A percentile compares a stretch with the other conserved stretches of the same genome.
Evolutionary conservation across 495 filamentous ascomycete genomes (phyloP).

Genomic region (Xylaria longipes): DNA sequence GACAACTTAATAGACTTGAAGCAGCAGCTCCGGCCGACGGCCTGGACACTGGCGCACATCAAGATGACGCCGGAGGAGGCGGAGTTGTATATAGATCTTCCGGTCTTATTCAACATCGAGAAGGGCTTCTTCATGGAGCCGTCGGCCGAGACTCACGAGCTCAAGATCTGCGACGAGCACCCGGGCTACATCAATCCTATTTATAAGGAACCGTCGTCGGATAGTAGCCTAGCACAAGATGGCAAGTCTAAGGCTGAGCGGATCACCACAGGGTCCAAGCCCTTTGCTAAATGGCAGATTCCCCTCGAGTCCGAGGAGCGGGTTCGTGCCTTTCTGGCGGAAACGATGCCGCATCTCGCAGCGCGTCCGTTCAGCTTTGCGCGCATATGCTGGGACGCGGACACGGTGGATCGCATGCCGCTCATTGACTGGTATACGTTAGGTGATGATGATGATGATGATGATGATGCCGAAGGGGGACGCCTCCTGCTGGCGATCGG

Average conservation of each 20-base stretch:
- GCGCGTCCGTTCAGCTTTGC: slow-evolving; percentile 55
- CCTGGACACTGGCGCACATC: slow-evolving; percentile 62
- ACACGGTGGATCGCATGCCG: slow-evolving; percentile 59
- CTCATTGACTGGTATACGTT: slow-evolving; percentile 47
- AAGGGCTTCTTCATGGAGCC: slow-evolving; percentile 65
- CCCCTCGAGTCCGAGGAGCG: slow-evolving; percentile 52
- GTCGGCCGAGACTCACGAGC: slow-evolving; percentile 54
- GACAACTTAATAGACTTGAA: slow-evolving; percentile 57
- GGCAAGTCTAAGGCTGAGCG: background rate
- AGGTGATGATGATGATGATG: slow-evolving; percentile 36
- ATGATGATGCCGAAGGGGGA: slow-evolving; percentile 44
- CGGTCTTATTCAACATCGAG: slow-evolving; percentile 59
- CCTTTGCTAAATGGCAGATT: slow-evolving; percentile 57
- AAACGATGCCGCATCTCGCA: slow-evolving; percentile 60
- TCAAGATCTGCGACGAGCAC: slow-evolving; percentile 65
- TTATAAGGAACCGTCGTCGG: background rate
- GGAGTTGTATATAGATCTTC: slow-evolving; percentile 50
- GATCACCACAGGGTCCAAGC: slow-evolving; percentile 44
- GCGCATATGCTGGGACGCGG: slow-evolving; percentile 62
- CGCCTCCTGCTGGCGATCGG: slow-evolving; percentile 57
- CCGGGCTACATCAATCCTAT: slow-evolving; percentile 60
- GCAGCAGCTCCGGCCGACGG: slow-evolving; percentile 60
- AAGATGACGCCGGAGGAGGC: slow-evolving; percentile 54
- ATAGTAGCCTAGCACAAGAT: background rate
- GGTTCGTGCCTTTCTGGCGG: slow-evolving; percentile 50